These are phyloP conservation scores for Penicillium sp. DNA, from an alignment of 2,329 filamentous ascomycete species.

Conservation along the genomic window DNA sequence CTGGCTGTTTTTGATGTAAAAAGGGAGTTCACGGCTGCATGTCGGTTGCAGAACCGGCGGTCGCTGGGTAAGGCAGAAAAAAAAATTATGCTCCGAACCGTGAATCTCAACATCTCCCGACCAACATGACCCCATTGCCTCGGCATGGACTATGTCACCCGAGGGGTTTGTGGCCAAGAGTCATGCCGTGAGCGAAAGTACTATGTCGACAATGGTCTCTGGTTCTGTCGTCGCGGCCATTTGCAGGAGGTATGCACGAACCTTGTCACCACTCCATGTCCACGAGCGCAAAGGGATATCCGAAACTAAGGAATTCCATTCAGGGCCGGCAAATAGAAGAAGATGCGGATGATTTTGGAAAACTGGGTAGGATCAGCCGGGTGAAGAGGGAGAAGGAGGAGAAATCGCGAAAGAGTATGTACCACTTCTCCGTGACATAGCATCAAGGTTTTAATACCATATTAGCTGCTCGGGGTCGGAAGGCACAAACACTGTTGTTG, in stretches of 20 bases:
- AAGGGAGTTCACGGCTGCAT: not conserved
- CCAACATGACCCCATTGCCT: conserved; percentile 32
- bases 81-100: conserved; percentile 19
- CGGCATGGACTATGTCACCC: conserved; percentile 46
- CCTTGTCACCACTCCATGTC: not conserved
- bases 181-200: conserved; percentile 71
- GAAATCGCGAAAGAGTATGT: conserved; percentile 51
- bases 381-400: conserved; percentile 56
- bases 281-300: not conserved
- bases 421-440: not conserved
- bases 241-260: conserved; percentile 64
- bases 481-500: conserved; percentile 75
- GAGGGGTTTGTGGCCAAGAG: conserved; percentile 55
- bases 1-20: not conserved
- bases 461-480: conserved; percentile 58
- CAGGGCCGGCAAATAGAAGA: conserved; percentile 49
- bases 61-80: conserved; percentile 23
- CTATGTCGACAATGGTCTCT: conserved; percentile 71
- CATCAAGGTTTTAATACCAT: conserved; percentile 48
- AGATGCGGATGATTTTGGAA: conserved; percentile 69
- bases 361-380: conserved; percentile 57
- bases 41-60: conserved; percentile 14
- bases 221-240: conserved; percentile 79
- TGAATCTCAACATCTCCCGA: conserved; percentile 11
- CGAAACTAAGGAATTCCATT: not conserved